Conservation (phyloP, 2,329 filamentous ascomycete genomes). For the Fusarium citri region DNA sequence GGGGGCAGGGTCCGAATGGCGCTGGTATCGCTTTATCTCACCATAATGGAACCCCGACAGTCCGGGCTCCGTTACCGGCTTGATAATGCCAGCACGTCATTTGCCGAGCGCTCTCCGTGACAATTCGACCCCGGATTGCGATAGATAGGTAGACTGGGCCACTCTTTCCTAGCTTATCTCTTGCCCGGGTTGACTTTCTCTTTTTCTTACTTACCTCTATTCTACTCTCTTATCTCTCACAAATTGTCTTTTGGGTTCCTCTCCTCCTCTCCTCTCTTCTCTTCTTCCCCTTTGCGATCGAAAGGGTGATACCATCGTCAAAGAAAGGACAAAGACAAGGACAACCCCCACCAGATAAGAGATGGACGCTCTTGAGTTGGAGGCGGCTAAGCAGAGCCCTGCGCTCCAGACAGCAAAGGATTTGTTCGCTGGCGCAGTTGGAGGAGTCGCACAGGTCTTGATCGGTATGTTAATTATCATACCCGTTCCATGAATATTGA, state of each 20-base stretch:
- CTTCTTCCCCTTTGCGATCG: background rate
- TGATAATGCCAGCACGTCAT: constrained; percentile 49
- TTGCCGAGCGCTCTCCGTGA: constrained; percentile 41
- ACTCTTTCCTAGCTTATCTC: constrained; percentile 16
- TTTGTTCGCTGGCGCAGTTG: constrained; percentile 88
- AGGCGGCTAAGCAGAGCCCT: constrained; percentile 49
- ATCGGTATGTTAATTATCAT: constrained; percentile 69
- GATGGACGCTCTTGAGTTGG: constrained; percentile 53
- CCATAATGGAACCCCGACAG: constrained; percentile 30
- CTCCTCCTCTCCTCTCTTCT: background rate
- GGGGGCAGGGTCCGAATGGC: constrained; percentile 25
- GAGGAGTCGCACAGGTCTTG: constrained; percentile 93
- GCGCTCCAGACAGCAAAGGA: constrained; percentile 81
- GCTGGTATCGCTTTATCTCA: constrained; percentile 29
- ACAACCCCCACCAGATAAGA: constrained; percentile 5
- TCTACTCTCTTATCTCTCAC: constrained; percentile 13
- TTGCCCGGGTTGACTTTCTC: background rate
- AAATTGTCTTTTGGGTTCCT: background rate
- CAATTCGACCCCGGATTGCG: constrained; percentile 43
- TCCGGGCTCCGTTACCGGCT: constrained; percentile 45
- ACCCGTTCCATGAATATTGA: background rate
- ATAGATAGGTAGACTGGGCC: constrained; percentile 13
- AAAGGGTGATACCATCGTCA: background rate
- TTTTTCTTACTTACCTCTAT: background rate
- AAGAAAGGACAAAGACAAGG: background rate